These are phyloP conservation scores for Diaporthe aspalathi DNA, from an alignment of 2,329 filamentous ascomycete species.

Conservation along the genomic window DNA sequence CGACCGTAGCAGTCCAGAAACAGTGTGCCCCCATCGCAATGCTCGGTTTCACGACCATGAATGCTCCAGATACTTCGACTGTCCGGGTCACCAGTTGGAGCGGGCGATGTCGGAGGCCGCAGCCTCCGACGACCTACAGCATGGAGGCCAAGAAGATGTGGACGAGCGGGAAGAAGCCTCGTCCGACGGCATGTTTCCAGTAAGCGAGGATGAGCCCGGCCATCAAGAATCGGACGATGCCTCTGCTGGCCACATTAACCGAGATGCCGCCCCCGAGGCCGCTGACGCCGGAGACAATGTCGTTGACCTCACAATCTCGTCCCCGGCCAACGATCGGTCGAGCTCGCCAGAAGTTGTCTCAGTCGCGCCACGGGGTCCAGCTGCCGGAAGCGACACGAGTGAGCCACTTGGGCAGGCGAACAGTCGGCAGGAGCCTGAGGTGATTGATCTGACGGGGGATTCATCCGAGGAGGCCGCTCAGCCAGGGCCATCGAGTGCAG, in stretches of 20 bases:
- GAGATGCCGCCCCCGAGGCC: conserved; percentile 13
- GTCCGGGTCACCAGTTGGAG: conserved; percentile 58
- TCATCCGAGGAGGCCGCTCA: conserved; percentile 9
- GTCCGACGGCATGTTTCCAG: conserved; percentile 32
- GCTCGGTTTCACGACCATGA: conserved; percentile 55
- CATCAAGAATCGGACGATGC: neutral
- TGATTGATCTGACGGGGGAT: conserved; percentile 38
- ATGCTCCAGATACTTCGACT: conserved; percentile 61
- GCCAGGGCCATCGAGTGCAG: conserved; percentile 19
- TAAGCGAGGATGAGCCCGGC: conserved; percentile 19
- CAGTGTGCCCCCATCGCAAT: conserved; percentile 54
- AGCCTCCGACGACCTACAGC: conserved; percentile 46
- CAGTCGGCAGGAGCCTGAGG: conserved; percentile 17
- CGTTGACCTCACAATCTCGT: conserved; percentile 33
- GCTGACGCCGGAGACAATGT: conserved; percentile 12
- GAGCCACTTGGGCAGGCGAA: neutral
- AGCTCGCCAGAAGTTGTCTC: neutral
- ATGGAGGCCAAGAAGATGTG: conserved; percentile 38
- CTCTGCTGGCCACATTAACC: neutral
- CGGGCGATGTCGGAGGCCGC: conserved; percentile 42
- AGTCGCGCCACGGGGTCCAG: neutral
- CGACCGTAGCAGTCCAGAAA: conserved; percentile 1
- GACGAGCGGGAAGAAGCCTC: conserved; percentile 16
- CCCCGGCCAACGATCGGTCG: neutral
- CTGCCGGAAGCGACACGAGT: neutral